These are phyloP conservation scores for Dictyostelium capitatum DNA, from an alignment of 78 protist species.

Conservation along the genomic window DNA sequence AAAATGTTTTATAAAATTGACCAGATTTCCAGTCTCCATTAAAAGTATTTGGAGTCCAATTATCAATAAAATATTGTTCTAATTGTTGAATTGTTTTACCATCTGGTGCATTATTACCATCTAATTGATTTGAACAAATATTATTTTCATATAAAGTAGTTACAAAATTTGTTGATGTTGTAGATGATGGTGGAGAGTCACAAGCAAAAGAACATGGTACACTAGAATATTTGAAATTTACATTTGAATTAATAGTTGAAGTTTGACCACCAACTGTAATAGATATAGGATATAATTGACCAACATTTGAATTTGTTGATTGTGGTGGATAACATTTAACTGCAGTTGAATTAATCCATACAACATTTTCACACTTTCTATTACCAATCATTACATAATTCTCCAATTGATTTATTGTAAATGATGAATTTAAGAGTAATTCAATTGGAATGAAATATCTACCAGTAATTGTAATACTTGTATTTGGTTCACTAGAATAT, in stretches of 20 bases:
- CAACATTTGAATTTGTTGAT: neutral
- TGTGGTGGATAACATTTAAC: neutral
- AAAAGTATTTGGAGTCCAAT: neutral
- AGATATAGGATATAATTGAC: neutral
- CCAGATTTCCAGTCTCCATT: neutral
- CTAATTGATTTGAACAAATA: constrained; percentile 4
- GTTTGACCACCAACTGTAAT: neutral
- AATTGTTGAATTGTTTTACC: neutral
- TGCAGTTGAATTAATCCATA: neutral
- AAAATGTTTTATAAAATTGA: neutral
- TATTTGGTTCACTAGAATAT: neutral
- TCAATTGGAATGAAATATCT: neutral
- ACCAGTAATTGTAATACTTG: neutral
- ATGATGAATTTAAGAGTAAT: neutral
- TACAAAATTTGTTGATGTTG: neutral
- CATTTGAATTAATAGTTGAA: neutral
- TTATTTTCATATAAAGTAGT: neutral
- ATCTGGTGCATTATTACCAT: neutral
- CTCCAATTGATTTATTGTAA: neutral
- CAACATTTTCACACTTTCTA: neutral
- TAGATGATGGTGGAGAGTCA: neutral
- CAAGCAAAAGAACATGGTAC: neutral
- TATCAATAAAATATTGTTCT: neutral
- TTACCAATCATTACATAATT: neutral
- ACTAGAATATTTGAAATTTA: neutral